Evolutionary conservation across 192 early-diverging fungal species (phyloP), one percentile per base, ranked within the genome.

Genomic region (Rhizoclosmatium sp.): DNA sequence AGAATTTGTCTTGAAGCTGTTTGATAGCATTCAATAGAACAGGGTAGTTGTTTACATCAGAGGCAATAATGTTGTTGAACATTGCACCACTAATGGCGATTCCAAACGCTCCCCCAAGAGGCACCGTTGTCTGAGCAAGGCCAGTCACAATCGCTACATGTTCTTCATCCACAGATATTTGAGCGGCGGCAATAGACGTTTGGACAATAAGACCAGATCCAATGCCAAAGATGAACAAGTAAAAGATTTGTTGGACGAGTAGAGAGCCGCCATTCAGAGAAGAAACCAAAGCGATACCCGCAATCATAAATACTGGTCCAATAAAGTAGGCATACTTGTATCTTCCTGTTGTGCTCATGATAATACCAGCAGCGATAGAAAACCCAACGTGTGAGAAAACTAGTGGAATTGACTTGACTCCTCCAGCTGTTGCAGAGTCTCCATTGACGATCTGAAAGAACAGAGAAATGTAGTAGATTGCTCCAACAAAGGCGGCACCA

Each of bases 361-460:
- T 39, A 9, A 89, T 85, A 4, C 96, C 96, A 23, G 87, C 86
- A 0, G 47, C 46, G 69, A 97, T 90, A 51, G 89, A 91, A 9
- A 92, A 76, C 12, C 93, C 42, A 41, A 95, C 91, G 47, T 93
- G 87, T 19, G 93, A 92, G 3, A 92, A 67, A 19, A 95, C 89
- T 61, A 93, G 90, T 1, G 95, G 93, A 67, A 97, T 83, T 64
- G 92, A 80, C 56, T 93, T 87, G 14, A 95, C 71, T 60, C 96
- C 96, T 2, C 94, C 90, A 10, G 85, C 82, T 2, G 93, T 96
- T 0, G 96, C 93, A 14, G 82, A 76, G 47, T 92, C 89, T 39
- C 89, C 92, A 67, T 92, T 85, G 41, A 95, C 92, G 59, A 97
- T 85, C 81, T 95, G 91, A 82, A 95, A 94, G 81, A 90, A 96